Evolutionary conservation across 108 stramenopile genomes (phyloP), one percentile per base, ranked within the genome.

Genomic region (Chaetoceros tenuissimus): DNA sequence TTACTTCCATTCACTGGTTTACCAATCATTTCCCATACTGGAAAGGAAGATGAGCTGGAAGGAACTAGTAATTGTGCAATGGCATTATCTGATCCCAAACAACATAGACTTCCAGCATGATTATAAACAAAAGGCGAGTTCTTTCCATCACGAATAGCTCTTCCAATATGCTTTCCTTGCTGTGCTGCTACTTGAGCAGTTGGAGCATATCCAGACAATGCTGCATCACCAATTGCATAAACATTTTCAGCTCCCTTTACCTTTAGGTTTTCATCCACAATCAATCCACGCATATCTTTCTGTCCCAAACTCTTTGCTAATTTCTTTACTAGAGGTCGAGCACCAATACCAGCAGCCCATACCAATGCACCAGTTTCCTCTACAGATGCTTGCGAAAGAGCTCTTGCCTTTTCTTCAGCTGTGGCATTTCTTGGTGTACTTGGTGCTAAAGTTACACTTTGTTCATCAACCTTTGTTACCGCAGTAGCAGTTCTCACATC

Each of bases 181-280:
- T 82, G 75, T 10, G 57, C 69, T 1, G 81, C 81, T 3, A 76
- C 82, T 55, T 88, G 87, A 7, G 84, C 87, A 2, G 80, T 78
- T 1, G 69, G 69, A 0, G 69, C 28, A 3, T 8, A 44, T 13
- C 79, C 74, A 2, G 77, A 66, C 48, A 84, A 59, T 1, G 84
- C 84, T 19, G 72, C 75, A 61, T 88, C 87, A n/a, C 87, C 87
- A 26, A 86, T 46, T 2, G 84, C 87, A 31, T 79, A 88, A 2
- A 88, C 77, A 19, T 2, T 66, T n/a, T n/a, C 68, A 40, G 63
- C 31, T 3, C 52, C 70, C 24, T 57, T 19, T 3, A 80, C 75
- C 27, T 73, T 58, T 19, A 81, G 64, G 17, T 57, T 46, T 13
- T 71, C 68, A 44, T 85, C 81, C n/a, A 82, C 69, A 24, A 59